Evolutionary conservation across 352 stramenopile genomes (phyloP).

Genomic region (Phytophthora pistaciae): DNA sequence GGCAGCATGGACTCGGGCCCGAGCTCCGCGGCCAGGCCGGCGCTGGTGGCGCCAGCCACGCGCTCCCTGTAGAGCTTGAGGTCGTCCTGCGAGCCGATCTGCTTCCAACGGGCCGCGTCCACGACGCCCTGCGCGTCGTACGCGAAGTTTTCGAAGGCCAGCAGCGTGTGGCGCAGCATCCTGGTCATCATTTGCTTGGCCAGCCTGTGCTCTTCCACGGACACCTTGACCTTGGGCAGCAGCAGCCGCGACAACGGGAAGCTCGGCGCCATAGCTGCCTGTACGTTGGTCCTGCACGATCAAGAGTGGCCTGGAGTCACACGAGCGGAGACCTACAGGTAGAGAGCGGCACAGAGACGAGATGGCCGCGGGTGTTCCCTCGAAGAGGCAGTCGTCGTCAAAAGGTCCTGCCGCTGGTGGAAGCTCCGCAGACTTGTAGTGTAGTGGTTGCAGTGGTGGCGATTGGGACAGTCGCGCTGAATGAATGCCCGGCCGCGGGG

Average conservation of each 20-base stretch:
- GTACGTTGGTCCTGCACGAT: background rate
- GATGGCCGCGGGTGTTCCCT: slow-evolving; percentile 17
- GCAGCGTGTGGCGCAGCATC: slow-evolving; percentile 55
- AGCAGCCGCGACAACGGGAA: slow-evolving; percentile 63
- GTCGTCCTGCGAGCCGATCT: slow-evolving; percentile 46
- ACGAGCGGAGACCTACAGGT: background rate
- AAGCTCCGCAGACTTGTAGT: background rate
- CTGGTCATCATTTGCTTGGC: slow-evolving; percentile 52
- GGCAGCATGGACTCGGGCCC: slow-evolving; percentile 38
- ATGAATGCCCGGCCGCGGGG: slow-evolving; percentile 4
- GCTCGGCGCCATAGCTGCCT: slow-evolving; percentile 33
- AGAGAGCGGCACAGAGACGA: background rate
- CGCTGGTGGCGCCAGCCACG: slow-evolving; percentile 34
- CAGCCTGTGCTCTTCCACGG: slow-evolving; percentile 40
- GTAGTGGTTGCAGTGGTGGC: background rate
- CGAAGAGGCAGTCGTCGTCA: slow-evolving; percentile 18
- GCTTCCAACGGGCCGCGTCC: slow-evolving; percentile 55
- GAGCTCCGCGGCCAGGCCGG: slow-evolving; percentile 36
- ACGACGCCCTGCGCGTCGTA: slow-evolving; percentile 44
- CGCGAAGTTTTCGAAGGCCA: slow-evolving; percentile 56
- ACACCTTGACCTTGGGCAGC: slow-evolving; percentile 54
- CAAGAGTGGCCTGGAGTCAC: slow-evolving; percentile 1
- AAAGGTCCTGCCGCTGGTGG: background rate
- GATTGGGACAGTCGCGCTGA: background rate
- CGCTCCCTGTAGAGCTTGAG: slow-evolving; percentile 65